phyloP scores from a whole-genome alignment of 2,329 filamentous ascomycete genomes.

The Trichoderma sp. region DNA sequence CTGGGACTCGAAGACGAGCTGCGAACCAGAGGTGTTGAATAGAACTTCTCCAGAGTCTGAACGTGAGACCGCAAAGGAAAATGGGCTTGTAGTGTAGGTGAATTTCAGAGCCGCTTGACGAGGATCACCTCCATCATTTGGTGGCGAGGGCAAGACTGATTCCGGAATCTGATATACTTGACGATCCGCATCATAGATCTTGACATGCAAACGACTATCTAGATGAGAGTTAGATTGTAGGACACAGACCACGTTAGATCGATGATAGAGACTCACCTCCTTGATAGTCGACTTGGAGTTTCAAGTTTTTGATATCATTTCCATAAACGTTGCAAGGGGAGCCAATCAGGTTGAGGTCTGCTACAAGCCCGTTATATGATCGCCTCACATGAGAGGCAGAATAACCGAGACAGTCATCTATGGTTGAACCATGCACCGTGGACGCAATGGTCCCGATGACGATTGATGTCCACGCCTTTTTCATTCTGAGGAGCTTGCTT shows the following conservation, averaged over 20 bases:
- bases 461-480: neutral
- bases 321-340: conserved; percentile 77
- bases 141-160: conserved; percentile 64
- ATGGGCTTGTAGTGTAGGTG: conserved; percentile 54
- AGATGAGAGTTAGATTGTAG: neutral
- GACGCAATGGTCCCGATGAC: neutral
- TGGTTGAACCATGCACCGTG: neutral
- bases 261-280: conserved; percentile 31
- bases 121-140: conserved; percentile 32
- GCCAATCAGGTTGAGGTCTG: conserved; percentile 71
- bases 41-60: conserved; percentile 52
- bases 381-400: conserved; percentile 63
- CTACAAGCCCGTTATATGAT: conserved; percentile 62
- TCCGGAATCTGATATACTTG: conserved; percentile 76
- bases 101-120: conserved; percentile 53
- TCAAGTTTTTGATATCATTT: conserved; percentile 69
- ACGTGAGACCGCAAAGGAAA: conserved; percentile 65
- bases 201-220: conserved; percentile 73
- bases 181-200: conserved; percentile 71
- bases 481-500: neutral
- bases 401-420: conserved; percentile 65
- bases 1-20: conserved; percentile 75
- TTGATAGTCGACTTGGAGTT: conserved; percentile 60
- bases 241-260: neutral
- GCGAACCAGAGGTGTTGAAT: conserved; percentile 70